Conservation (phyloP, 2,329 filamentous ascomycete species). For the Pseudogymnoascus sp. region DNA sequence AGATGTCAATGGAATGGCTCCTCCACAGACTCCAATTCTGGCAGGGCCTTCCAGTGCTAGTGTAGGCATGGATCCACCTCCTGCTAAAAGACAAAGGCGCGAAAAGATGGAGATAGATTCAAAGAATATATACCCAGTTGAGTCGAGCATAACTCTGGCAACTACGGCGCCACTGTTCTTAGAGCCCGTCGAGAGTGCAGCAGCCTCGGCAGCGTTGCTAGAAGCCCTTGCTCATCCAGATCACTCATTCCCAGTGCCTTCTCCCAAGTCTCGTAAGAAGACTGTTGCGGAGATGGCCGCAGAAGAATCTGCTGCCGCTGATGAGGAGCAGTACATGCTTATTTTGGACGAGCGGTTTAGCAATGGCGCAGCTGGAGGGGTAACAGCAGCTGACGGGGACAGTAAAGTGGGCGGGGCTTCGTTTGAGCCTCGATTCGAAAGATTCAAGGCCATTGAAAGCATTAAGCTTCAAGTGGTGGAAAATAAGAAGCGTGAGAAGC, state of each 20-base stretch:
- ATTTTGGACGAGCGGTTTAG: constrained; percentile 77
- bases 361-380: constrained; percentile 49
- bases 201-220: constrained; percentile 65
- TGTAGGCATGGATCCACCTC: constrained; percentile 40
- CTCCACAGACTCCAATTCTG: constrained; percentile 61
- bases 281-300: constrained; percentile 92
- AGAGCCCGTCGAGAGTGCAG: constrained; percentile 62
- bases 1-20: constrained; percentile 39
- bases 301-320: constrained; percentile 84
- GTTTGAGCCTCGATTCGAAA: constrained; percentile 80
- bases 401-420: constrained; percentile 62
- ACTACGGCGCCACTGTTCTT: constrained; percentile 70
- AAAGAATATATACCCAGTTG: constrained; percentile 64
- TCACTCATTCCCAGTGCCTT: constrained; percentile 67
- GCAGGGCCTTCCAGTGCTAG: constrained; percentile 52
- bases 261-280: constrained; percentile 83
- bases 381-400: constrained; percentile 60
- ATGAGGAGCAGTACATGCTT: constrained; percentile 87
- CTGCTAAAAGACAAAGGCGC: constrained; percentile 61
- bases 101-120: constrained; percentile 71
- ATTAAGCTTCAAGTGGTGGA: constrained; percentile 74
- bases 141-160: constrained; percentile 66
- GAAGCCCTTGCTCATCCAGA: constrained; percentile 68
- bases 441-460: constrained; percentile 83
- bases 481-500: constrained; percentile 68